Evolutionary conservation across 2,329 filamentous ascomycete species (phyloP).

Genomic region (Exophiala dermatitidis): DNA sequence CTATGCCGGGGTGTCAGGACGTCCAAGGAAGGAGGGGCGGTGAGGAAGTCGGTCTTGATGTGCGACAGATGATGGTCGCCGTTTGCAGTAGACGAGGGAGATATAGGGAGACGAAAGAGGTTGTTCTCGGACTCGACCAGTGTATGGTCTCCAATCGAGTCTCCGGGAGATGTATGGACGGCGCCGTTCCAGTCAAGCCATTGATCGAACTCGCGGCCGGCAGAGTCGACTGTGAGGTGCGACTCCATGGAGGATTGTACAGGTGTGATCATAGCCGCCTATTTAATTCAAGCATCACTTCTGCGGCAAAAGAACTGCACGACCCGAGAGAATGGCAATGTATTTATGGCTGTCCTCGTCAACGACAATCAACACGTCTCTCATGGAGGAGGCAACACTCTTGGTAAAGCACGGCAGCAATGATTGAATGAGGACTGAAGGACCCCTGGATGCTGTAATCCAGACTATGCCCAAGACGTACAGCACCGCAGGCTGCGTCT

Average conservation of each 20-base stretch:
- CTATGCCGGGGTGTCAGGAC: slow-evolving; percentile 27
- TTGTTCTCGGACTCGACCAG: slow-evolving; percentile 4
- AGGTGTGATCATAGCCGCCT: slow-evolving; percentile 6
- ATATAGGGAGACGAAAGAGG: slow-evolving; percentile 20
- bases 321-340: neutral
- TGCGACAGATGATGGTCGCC: slow-evolving; percentile 17
- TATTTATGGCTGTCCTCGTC: neutral
- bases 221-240: slow-evolving; percentile 16
- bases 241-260: slow-evolving; percentile 10
- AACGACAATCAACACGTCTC: neutral
- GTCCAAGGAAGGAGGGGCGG: slow-evolving; percentile 23
- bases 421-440: neutral
- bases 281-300: neutral
- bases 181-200: slow-evolving; percentile 26
- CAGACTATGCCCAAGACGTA: neutral
- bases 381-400: neutral
- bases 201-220: slow-evolving; percentile 26
- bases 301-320: neutral
- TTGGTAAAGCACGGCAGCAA: neutral
- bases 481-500: neutral
- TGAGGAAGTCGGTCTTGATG: slow-evolving; percentile 20
- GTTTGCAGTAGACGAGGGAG: slow-evolving; percentile 25
- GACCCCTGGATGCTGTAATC: neutral
- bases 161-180: slow-evolving; percentile 6
- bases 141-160: slow-evolving; percentile 1